Evolutionary conservation across 768 basidiomycete species (phyloP).

Genomic region (Leccinum pellstonianum): DNA sequence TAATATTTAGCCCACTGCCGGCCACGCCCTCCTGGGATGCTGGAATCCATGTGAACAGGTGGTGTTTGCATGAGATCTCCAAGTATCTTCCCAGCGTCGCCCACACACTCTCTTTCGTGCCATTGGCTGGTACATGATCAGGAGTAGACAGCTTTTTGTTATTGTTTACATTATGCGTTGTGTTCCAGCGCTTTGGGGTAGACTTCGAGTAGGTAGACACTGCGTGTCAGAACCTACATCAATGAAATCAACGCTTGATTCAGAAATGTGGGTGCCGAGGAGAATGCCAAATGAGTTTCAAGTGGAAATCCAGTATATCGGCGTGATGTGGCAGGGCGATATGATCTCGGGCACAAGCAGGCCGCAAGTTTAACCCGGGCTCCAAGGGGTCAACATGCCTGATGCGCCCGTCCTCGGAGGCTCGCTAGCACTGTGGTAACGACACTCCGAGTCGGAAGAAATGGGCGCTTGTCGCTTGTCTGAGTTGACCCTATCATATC

Average conservation of each 20-base stretch:
- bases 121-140: constrained; percentile 13
- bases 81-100: constrained; percentile 7
- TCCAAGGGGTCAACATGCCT: background rate
- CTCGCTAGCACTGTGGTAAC: background rate
- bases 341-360: background rate
- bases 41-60: constrained; percentile 13
- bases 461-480: background rate
- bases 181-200: constrained; percentile 7
- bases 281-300: background rate
- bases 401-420: background rate
- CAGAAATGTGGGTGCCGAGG: background rate
- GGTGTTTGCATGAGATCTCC: constrained; percentile 18
- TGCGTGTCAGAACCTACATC: background rate
- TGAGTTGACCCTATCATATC: background rate
- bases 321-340: background rate
- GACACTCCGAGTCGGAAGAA: background rate
- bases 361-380: background rate
- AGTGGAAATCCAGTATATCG: background rate
- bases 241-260: background rate
- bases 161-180: constrained; percentile 26
- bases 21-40: constrained; percentile 13
- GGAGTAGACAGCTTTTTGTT: constrained; percentile 19
- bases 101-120: constrained; percentile 4
- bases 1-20: constrained; percentile 21
- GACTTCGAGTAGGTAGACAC: constrained; percentile 6